Conservation (phyloP, 176 grass and related monocot species). For the Avena atlantica region DNA sequence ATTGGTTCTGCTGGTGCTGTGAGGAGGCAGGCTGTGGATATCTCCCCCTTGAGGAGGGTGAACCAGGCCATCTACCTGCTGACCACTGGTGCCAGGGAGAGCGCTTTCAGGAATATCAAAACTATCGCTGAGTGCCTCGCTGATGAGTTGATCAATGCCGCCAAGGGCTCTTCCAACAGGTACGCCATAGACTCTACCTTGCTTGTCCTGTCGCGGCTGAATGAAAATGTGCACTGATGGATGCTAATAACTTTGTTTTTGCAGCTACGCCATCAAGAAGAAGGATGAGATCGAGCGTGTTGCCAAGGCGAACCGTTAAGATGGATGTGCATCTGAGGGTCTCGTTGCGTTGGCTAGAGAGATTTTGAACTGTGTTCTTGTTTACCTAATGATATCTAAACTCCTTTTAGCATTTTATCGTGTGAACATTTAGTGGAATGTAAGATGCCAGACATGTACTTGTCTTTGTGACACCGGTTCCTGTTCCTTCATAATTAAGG, state of each 20-base stretch:
- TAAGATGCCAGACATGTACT: neutral
- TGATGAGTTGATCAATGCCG: slow-evolving; percentile 76
- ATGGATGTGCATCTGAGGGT: neutral
- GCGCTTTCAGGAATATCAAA: slow-evolving; percentile 78
- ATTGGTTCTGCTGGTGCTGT: slow-evolving; percentile 37
- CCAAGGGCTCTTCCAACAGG: slow-evolving; percentile 77
- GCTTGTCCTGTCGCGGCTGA: no score
- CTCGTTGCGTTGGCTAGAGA: neutral
- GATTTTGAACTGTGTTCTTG: slow-evolving; percentile 1
- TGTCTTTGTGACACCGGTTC: neutral
- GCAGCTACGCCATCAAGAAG: slow-evolving; percentile 77
- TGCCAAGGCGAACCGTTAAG: slow-evolving; percentile 84
- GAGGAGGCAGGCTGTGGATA: slow-evolving; percentile 75
- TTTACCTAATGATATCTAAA: slow-evolving; percentile 6
- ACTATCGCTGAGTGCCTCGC: slow-evolving; percentile 38
- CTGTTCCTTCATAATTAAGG: neutral
- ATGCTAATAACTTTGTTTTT: neutral
- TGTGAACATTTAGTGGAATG: neutral
- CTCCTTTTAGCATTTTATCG: neutral
- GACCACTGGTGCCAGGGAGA: slow-evolving; percentile 73
- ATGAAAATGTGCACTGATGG: no score
- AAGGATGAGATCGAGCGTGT: slow-evolving; percentile 78
- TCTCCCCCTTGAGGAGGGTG: slow-evolving; percentile 69
- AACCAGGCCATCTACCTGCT: slow-evolving; percentile 75
- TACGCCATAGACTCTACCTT: no score